These are phyloP conservation scores for Phytopythium kandeliae DNA, from an alignment of 352 stramenopile genomes.

Conservation along the genomic window DNA sequence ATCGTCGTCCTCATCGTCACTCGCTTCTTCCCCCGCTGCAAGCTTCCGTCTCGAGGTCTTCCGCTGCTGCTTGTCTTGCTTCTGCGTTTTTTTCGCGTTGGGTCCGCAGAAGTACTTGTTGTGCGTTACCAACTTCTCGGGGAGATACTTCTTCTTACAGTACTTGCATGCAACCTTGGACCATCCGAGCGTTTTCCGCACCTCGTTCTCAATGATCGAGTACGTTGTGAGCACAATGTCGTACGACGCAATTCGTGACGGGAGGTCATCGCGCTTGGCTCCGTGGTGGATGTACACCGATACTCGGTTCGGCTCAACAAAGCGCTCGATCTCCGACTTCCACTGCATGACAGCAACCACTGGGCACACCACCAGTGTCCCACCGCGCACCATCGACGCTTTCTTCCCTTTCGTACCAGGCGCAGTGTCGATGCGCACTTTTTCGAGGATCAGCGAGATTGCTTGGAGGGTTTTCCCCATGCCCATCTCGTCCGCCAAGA, in stretches of 20 bases:
- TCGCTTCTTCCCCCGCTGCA: constrained; percentile 55
- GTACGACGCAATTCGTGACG: constrained; percentile 89
- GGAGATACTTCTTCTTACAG: constrained; percentile 90
- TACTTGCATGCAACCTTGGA: constrained; percentile 92
- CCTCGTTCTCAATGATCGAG: constrained; percentile 92
- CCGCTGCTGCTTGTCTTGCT: constrained; percentile 85
- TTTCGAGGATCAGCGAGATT: constrained; percentile 93
- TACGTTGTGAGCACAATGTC: constrained; percentile 99
- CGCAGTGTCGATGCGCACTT: not conserved
- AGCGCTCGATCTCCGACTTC: constrained; percentile 89
- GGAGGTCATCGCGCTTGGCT: constrained; percentile 62
- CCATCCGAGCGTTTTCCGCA: constrained; percentile 66
- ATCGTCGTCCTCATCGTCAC: constrained; percentile 41
- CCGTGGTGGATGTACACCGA: constrained; percentile 97
- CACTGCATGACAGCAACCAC: constrained; percentile 96
- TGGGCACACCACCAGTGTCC: constrained; percentile 96
- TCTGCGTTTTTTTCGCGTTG: constrained; percentile 89
- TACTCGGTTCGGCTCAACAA: constrained; percentile 89
- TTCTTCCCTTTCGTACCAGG: constrained; percentile 11
- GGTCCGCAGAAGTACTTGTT: constrained; percentile 99
- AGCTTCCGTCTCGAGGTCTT: constrained; percentile 51
- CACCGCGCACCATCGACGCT: constrained; percentile 30
- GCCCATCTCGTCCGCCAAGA: constrained; percentile 98
- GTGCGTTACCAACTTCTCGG: constrained; percentile 92
- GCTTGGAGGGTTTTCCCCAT: constrained; percentile 98